A percentile compares a stretch with the other conserved stretches of the same genome.
phyloP scores from a whole-genome alignment of 1,284 basidiomycete genomes.

The Cutaneotrichosporon spelunceum region DNA sequence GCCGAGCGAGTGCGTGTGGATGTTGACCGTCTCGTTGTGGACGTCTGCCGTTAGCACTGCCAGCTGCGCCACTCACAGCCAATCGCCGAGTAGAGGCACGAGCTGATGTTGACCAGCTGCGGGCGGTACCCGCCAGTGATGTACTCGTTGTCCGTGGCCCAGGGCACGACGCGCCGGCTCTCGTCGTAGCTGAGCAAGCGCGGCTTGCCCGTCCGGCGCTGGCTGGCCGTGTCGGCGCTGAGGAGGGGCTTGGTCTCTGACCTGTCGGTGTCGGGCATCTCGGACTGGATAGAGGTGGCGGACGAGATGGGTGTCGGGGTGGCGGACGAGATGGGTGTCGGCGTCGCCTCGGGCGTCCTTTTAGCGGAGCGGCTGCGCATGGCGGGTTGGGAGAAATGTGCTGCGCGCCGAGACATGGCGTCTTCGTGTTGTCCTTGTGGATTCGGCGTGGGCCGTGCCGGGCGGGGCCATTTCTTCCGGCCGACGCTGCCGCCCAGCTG shows the following conservation, averaged over 20 bases:
- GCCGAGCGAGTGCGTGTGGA: constrained; percentile 79
- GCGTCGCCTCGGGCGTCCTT: background rate
- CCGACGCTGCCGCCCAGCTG: too few species aligned
- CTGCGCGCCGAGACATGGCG: too few species aligned
- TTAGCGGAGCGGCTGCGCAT: background rate
- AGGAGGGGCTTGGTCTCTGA: background rate
- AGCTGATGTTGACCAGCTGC: constrained; percentile 64
- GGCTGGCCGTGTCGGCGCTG: background rate
- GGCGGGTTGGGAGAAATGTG: background rate
- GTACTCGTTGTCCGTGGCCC: constrained; percentile 66
- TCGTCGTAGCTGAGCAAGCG: constrained; percentile 38
- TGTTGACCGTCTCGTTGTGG: constrained; percentile 88
- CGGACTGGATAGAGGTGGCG: background rate
- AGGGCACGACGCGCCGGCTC: constrained; percentile 37
- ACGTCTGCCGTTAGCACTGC: constrained; percentile 56
- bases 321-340: background rate
- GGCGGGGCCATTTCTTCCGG: background rate
- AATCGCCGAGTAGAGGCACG: constrained; percentile 66
- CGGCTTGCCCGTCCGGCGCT: background rate
- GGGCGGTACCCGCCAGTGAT: constrained; percentile 69
- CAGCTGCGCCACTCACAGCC: constrained; percentile 59
- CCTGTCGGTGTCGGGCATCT: background rate
- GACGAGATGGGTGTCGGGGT: background rate
- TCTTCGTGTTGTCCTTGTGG: too few species aligned
- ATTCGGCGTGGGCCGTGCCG: constrained; percentile 2